A percentile compares a stretch with the other conserved stretches of the same genome.
Conservation (phyloP, 169 alveolate species). For the Theileria equi region DNA sequence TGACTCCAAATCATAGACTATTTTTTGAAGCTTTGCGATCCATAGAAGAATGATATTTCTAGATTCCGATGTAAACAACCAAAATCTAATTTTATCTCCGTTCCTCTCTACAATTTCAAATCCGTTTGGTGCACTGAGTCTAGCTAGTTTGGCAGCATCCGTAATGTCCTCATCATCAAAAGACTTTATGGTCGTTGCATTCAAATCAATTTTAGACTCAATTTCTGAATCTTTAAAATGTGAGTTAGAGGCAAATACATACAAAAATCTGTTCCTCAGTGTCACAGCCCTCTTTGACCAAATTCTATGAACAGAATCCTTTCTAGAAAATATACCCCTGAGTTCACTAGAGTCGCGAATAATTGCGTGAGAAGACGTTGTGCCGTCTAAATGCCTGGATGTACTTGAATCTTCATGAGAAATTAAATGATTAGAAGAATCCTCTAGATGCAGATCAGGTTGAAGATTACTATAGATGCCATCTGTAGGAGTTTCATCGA, state of each 20-base stretch:
- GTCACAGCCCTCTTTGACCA: conserved; percentile 48
- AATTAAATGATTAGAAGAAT: too few relatives aligned
- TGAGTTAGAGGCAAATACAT: conserved; percentile 29
- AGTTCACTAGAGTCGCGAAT: conserved; percentile 1
- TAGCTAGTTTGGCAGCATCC: conserved; percentile 33
- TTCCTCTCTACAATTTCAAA: conserved; percentile 46
- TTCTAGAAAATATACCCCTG: conserved; percentile 44
- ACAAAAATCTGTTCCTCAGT: conserved; percentile 21
- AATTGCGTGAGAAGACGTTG: not conserved
- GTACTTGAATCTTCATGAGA: too few relatives aligned
- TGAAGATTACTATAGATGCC: too few relatives aligned
- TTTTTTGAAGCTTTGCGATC: conserved; percentile 8
- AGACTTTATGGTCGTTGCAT: conserved; percentile 25
- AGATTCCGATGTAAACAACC: conserved; percentile 59
- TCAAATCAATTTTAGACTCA: conserved; percentile 52
- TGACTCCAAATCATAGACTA: not conserved
- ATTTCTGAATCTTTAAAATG: conserved; percentile 23
- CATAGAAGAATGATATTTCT: conserved; percentile 32
- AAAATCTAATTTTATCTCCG: conserved; percentile 12
- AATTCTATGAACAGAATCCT: conserved; percentile 40
- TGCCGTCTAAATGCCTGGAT: too few relatives aligned
- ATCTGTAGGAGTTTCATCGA: too few relatives aligned
- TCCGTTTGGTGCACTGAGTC: conserved; percentile 55
- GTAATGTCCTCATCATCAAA: conserved; percentile 36
- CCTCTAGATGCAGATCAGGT: too few relatives aligned